Base-by-base conservation (phyloP, 139 green algal genomes). In the Haematococcus sp. region DNA sequence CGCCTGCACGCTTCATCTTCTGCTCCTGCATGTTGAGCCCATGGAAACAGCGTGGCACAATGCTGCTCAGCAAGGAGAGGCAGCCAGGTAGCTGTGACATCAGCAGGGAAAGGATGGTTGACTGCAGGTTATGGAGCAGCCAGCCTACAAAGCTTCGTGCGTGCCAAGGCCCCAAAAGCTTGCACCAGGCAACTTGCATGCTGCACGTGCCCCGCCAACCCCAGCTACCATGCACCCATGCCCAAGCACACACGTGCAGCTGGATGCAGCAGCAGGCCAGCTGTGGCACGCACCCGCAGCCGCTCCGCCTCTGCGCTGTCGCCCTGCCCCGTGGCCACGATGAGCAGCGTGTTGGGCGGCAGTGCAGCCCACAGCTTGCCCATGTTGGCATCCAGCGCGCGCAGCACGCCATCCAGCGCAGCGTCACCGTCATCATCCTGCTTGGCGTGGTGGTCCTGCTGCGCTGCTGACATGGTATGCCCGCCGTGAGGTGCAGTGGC, bases 291-390 rank as follows among this genome's bases (percentile, higher is more conserved):
- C 31, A 68, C 61, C 61, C 61, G 4, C 17, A 68, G 17, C 17
- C 61, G 61, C 31, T 68, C 61, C 30, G 32, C 61, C 61, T 68
- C 61, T 13, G 15, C 61, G 22, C 22, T 68, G 61, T 68, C 61
- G 7, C 61, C 89, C 52, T 90, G 84, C 1, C 87, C 84, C 4
- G 85, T 87, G 4, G 76, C 71, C 34, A 93, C 75, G 2, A 94
- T 7, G 15, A 95, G 54, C 78, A 94, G 56, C 13, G 73, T 84
- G 65, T 89, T 88, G 1, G 63, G 15, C 17, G 82, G 83, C 70
- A 89, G 70, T 0, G 74, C 78, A 0, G 58, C 58, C 34, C 73
- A 86, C 31, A 95, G n/a, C 16, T 35, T 25, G 11, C 33, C 70
- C 46, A 95, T 28, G 2, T 68, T 70, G 0, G 16, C 28, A 51